Percentiles rank a stretch among this genome's conserved stretches.
Conservation (phyloP, 768 basidiomycete genomes). For the Chlorophyllum brunneum region DNA sequence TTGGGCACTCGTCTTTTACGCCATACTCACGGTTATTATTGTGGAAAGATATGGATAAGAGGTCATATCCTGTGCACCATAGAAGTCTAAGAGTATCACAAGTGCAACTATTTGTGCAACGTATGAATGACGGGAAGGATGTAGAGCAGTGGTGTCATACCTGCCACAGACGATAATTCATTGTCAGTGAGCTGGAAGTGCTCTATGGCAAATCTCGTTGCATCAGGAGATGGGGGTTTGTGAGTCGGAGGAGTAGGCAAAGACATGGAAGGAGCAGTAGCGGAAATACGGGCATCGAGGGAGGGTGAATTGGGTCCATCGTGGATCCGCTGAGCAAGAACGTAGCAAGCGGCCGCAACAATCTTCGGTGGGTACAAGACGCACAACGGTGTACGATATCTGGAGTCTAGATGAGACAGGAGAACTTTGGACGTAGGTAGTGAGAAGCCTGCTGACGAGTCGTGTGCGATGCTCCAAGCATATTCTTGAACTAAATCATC, state of each 20-base stretch:
- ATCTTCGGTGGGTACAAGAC: slow-evolving; percentile 64
- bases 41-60: slow-evolving; percentile 44
- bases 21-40: slow-evolving; percentile 45
- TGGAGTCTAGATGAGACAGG: slow-evolving; percentile 25
- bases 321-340: slow-evolving; percentile 67
- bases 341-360: slow-evolving; percentile 73
- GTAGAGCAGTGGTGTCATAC: slow-evolving; percentile 30
- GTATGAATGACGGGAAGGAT: slow-evolving; percentile 7
- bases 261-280: slow-evolving; percentile 67
- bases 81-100: slow-evolving; percentile 69
- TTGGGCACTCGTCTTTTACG: neutral
- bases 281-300: slow-evolving; percentile 70
- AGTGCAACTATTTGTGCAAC: slow-evolving; percentile 46
- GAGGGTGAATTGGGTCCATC: slow-evolving; percentile 75
- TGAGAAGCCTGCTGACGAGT: slow-evolving; percentile 56
- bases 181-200: slow-evolving; percentile 59
- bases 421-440: neutral
- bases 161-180: slow-evolving; percentile 58
- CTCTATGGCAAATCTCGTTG: slow-evolving; percentile 63
- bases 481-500: slow-evolving; percentile 58
- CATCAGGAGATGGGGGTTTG: slow-evolving; percentile 68
- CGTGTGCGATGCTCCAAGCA: slow-evolving; percentile 84
- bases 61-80: slow-evolving; percentile 54
- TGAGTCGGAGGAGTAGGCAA: slow-evolving; percentile 80
- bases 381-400: slow-evolving; percentile 79